phyloP scores from a whole-genome alignment of 83 land plant genomes.

The Picea engelmannii region DNA sequence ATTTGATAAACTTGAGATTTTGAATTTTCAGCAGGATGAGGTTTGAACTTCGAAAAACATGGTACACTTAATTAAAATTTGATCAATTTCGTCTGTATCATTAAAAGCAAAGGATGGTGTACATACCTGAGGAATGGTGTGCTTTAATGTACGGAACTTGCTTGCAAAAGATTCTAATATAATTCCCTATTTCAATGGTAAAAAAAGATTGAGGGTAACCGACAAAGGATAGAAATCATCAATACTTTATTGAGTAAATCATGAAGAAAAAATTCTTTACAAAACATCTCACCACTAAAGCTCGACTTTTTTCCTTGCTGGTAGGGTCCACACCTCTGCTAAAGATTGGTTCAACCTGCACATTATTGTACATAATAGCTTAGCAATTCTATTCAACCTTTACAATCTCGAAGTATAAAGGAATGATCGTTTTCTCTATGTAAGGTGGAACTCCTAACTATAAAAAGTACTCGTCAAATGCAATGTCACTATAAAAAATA shows the following conservation, averaged over 20 bases:
- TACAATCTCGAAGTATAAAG: not conserved
- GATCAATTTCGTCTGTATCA: too few species aligned
- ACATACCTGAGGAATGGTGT: constrained; percentile 86
- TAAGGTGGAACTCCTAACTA: not conserved
- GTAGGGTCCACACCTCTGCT: constrained; percentile 77
- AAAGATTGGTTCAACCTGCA: constrained; percentile 93
- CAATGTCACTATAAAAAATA: not conserved
- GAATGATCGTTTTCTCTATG: not conserved
- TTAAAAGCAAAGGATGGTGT: not conserved
- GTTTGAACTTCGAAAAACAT: too few species aligned
- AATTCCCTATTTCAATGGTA: constrained; percentile 58
- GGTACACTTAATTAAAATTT: too few species aligned
- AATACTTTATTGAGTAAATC: not conserved
- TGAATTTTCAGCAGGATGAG: too few species aligned
- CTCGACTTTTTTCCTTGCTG: constrained; percentile 90
- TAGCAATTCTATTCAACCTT: not conserved
- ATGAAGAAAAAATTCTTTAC: not conserved
- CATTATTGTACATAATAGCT: not conserved
- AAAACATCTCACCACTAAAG: constrained; percentile 62
- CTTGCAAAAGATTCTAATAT: constrained; percentile 99
- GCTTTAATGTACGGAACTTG: constrained; percentile 93
- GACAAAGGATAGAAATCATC: not conserved
- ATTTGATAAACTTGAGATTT: too few species aligned
- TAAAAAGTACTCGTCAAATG: not conserved
- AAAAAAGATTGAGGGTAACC: not conserved